A percentile compares a stretch with the other conserved stretches of the same genome.
phyloP scores from a whole-genome alignment of 805 yeast species.

The Sugiyamaella mastotermitis region DNA sequence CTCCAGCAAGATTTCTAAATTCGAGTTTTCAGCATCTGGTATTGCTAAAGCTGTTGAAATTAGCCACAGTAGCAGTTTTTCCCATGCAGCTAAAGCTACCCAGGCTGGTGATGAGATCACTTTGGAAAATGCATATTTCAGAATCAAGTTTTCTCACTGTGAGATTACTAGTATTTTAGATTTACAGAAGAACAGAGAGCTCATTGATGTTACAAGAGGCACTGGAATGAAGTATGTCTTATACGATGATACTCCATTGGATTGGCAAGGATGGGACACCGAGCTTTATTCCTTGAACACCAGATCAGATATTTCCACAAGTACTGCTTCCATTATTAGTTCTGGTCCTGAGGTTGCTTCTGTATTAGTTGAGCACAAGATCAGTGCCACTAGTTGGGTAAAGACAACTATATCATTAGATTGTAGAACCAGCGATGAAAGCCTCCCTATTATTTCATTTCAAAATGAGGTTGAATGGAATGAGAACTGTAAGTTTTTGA shows the following conservation, averaged over 20 bases:
- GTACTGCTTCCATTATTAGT: slow-evolving; percentile 37
- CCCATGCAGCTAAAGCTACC: no score
- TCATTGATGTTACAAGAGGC: slow-evolving; percentile 60
- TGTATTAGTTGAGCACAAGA: slow-evolving; percentile 52
- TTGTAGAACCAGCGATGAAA: slow-evolving; percentile 9
- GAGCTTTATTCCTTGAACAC: slow-evolving; percentile 82
- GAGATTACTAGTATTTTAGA: slow-evolving; percentile 60
- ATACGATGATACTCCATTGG: slow-evolving; percentile 85
- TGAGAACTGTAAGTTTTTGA: slow-evolving; percentile 78
- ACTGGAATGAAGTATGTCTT: slow-evolving; percentile 81
- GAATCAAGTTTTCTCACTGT: slow-evolving; percentile 57
- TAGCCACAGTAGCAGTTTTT: no score
- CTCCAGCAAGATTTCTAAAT: no score
- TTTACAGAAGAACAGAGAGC: slow-evolving; percentile 50
- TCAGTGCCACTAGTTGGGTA: slow-evolving; percentile 52
- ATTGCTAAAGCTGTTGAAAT: neutral
- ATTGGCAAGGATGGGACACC: slow-evolving; percentile 97
- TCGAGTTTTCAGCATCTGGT: no score
- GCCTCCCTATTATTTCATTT: slow-evolving; percentile 44
- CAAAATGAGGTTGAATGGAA: slow-evolving; percentile 72
- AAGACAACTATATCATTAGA: slow-evolving; percentile 60
- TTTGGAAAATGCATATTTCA: slow-evolving; percentile 56
- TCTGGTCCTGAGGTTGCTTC: slow-evolving; percentile 57
- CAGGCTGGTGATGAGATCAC: no score
- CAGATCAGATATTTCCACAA: slow-evolving; percentile 40